Conservation (phyloP, 192 early-diverging fungal species). For the Spizellomyces sp. region DNA sequence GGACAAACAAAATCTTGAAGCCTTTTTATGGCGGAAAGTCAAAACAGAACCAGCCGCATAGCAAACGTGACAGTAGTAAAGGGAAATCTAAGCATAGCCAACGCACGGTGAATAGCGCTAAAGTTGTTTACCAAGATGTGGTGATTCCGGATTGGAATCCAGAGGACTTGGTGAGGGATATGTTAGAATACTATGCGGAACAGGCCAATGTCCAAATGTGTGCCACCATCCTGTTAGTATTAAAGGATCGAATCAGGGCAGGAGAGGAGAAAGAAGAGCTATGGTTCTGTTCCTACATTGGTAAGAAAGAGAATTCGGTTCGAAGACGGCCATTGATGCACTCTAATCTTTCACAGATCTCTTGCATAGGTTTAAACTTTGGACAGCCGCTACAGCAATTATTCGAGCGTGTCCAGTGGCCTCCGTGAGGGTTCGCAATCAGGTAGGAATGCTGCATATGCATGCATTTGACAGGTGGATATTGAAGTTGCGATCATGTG, state of each 20-base stretch:
- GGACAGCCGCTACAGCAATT: slow-evolving; percentile 64
- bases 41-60: not conserved
- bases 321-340: too few species aligned
- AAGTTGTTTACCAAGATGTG: slow-evolving; percentile 22
- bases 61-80: not conserved
- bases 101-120: not conserved
- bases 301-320: slow-evolving; percentile 31
- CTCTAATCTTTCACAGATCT: slow-evolving; percentile 50
- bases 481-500: not conserved
- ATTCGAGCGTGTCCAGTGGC: slow-evolving; percentile 56
- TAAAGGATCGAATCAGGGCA: slow-evolving; percentile 49
- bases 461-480: too few species aligned
- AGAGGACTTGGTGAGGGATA: slow-evolving; percentile 50
- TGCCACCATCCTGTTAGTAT: slow-evolving; percentile 65
- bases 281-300: slow-evolving; percentile 75
- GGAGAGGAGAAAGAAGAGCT: slow-evolving; percentile 54
- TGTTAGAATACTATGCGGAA: slow-evolving; percentile 75
- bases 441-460: slow-evolving; percentile 32
- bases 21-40: not conserved
- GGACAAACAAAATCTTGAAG: slow-evolving; percentile 5
- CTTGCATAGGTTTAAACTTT: slow-evolving; percentile 71
- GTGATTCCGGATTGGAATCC: slow-evolving; percentile 39
- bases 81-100: not conserved
- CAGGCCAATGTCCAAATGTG: slow-evolving; percentile 84
- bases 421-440: slow-evolving; percentile 48